phyloP scores from a whole-genome alignment of 2,329 filamentous ascomycete species.

The Beauveria medogensis region DNA sequence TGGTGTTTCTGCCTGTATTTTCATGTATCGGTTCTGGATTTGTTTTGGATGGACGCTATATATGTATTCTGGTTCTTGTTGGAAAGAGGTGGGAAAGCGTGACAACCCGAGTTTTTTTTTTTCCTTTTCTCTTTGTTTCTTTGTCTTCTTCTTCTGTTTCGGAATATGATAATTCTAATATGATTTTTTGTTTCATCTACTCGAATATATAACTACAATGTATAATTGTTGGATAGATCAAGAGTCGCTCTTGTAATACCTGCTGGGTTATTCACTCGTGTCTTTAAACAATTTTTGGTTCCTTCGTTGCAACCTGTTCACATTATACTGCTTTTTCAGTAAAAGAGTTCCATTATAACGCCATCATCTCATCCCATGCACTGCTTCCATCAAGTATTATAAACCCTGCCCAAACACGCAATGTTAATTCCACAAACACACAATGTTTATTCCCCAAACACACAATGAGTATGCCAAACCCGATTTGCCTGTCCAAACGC shows the following conservation, averaged over 20 bases:
- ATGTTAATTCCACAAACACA: too few relatives aligned
- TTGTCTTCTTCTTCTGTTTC: neutral
- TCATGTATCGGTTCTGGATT: neutral
- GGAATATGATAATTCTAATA: neutral
- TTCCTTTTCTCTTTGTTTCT: too few relatives aligned
- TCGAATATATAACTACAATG: neutral
- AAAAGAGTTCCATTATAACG: neutral
- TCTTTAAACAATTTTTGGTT: neutral
- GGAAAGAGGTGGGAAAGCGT: constrained; percentile 3
- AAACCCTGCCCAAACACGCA: too few relatives aligned
- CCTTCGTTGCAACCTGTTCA: neutral
- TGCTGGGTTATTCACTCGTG: neutral
- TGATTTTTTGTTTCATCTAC: neutral
- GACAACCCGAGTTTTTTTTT: neutral
- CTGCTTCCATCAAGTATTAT: too few relatives aligned
- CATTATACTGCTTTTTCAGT: neutral
- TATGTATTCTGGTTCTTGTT: neutral
- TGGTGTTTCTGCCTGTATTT: neutral
- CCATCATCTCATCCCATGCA: neutral
- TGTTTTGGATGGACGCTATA: neutral
- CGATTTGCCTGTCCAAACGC: too few relatives aligned
- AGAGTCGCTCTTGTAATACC: too few relatives aligned
- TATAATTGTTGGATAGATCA: neutral
- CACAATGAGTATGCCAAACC: too few relatives aligned
- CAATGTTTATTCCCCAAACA: too few relatives aligned